phyloP scores from a whole-genome alignment of 805 yeast genomes.

The Pichia ethanolica region DNA sequence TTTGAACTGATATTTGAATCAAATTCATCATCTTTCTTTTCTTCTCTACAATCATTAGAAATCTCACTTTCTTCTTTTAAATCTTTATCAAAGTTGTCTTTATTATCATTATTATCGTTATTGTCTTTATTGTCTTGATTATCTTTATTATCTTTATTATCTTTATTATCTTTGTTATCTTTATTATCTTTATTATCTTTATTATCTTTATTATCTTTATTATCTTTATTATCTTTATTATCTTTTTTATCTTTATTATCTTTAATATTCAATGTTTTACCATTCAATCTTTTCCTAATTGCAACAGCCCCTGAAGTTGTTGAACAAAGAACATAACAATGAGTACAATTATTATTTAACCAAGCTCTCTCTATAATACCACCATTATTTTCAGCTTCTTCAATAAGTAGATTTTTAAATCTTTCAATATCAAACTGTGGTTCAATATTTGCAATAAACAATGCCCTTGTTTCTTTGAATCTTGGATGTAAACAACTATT shows the following conservation, averaged over 20 bases:
- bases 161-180: too few relatives aligned
- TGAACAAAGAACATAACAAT: conserved; percentile 35
- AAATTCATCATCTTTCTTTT: too few relatives aligned
- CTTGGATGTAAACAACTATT: too few relatives aligned
- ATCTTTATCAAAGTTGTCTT: too few relatives aligned
- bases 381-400: conserved; percentile 21
- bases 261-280: conserved; percentile 20
- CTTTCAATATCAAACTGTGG: conserved; percentile 32
- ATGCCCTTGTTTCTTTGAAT: conserved; percentile 35
- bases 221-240: not conserved
- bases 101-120: not conserved
- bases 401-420: conserved; percentile 31
- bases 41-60: too few relatives aligned
- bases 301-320: conserved; percentile 34
- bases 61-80: too few relatives aligned
- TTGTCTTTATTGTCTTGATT: conserved; percentile 1
- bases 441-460: conserved; percentile 37
- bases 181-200: too few relatives aligned
- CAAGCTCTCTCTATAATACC: conserved; percentile 36
- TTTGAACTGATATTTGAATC: conserved; percentile 2
- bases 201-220: not conserved
- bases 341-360: conserved; percentile 35
- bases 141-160: not conserved
- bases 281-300: conserved; percentile 30
- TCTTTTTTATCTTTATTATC: too few relatives aligned